Percentiles rank a stretch among this genome's conserved stretches.
These are phyloP conservation scores for Penicillium capsulatum DNA, from an alignment of 2,329 filamentous ascomycete genomes.

Conservation along the genomic window DNA sequence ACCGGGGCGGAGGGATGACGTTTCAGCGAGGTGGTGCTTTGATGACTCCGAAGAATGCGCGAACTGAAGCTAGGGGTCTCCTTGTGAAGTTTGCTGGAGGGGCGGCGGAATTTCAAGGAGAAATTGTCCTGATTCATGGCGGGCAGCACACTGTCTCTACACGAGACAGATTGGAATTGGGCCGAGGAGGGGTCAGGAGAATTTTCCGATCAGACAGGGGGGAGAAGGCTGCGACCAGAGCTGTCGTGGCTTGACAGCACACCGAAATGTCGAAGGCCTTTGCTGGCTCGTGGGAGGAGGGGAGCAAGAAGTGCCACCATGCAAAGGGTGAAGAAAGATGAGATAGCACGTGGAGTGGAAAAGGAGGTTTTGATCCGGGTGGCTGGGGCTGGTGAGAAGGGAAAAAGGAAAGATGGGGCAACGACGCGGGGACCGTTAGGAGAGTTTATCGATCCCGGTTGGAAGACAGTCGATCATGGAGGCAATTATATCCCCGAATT, in stretches of 20 bases:
- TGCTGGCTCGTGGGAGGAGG: not conserved
- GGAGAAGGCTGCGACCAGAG: not conserved
- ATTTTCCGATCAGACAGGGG: constrained; percentile 15
- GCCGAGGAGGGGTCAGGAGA: constrained; percentile 23
- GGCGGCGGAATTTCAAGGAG: constrained; percentile 39
- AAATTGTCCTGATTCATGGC: constrained; percentile 37
- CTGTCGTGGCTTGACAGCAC: not conserved
- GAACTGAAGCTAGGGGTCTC: constrained; percentile 42
- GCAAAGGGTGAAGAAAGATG: not conserved
- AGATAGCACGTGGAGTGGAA: constrained; percentile 9
- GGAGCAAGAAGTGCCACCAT: not conserved
- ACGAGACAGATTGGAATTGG: constrained; percentile 28
- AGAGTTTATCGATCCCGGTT: not conserved
- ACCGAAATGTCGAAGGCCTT: not conserved
- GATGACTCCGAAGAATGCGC: constrained; percentile 41
- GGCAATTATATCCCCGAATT: not conserved
- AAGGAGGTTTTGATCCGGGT: constrained; percentile 1
- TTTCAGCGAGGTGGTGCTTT: constrained; percentile 43
- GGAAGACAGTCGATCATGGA: not conserved
- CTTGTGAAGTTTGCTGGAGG: constrained; percentile 44
- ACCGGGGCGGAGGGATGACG: constrained; percentile 47
- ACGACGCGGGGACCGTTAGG: constrained; percentile 6
- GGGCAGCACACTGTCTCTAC: constrained; percentile 22
- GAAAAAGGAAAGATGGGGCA: not conserved
- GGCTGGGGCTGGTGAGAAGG: not conserved